Base-by-base conservation (phyloP, 805 yeast genomes). In the Pichia californica region DNA sequence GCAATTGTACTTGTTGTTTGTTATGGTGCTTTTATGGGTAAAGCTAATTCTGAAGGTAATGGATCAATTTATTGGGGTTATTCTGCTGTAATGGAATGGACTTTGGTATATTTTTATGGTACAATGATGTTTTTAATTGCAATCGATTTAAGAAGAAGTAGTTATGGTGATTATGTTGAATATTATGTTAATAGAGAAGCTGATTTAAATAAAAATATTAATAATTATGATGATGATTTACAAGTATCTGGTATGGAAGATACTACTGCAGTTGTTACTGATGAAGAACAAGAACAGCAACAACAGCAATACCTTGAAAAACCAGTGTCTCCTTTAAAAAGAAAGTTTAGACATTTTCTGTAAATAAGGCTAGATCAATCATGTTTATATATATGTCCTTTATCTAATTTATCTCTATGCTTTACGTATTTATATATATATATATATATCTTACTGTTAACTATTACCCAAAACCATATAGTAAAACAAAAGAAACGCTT, bases 101-200 rank as follows among this genome's bases (percentile, higher is more conserved):
- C 80, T 3, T 63, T 89, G 34, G 80, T 91, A n/a, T 89, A 81
- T 63, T 81, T 86, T 79, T 89, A 84, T 58, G 93, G 95, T 3
- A 54, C 81, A 28, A 68, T 84, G 47, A 74, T 81, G 50, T 56
- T 81, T 4, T 64, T 81, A 44, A 70, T 89, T 60, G 66, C 83
- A 2, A 70, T 76, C 47, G 97, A 91, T 58, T 70, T 88, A 38
- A 67, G 54, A 31, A 41, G 49, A 18, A 46, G 46, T 21, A 49
- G 47, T 18, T 47, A 47, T 25, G 54, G 54, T 7, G 49, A 47
- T 28, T 45, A 35, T 31, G 48, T 44, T 15, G 38, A 39, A 14
- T 37, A 39, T 5, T 34, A 44, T 7, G 25, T 43, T 6, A 36
- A 44, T 25, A 33, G 33, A 21, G 32, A 44, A 26, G 38, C 38